A percentile compares a stretch with the other conserved stretches of the same genome.
phyloP scores from a whole-genome alignment of 257 asterid genomes.

The Scutellaria galericulata region DNA sequence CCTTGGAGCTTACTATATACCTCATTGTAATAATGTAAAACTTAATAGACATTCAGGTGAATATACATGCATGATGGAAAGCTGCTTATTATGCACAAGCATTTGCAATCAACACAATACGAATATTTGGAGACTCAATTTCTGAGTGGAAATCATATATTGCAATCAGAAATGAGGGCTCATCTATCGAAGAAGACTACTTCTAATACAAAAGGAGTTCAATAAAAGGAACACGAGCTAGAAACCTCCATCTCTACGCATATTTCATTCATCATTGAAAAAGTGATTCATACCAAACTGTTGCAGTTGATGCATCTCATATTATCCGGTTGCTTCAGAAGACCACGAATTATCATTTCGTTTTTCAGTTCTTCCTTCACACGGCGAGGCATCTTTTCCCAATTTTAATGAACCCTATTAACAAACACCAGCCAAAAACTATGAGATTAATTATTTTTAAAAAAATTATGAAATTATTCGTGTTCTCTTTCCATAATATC shows the following conservation, averaged over 20 bases:
- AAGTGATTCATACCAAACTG: constrained; percentile 56
- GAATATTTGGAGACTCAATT: neutral
- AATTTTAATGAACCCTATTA: constrained; percentile 21
- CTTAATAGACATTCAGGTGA: too few relatives aligned
- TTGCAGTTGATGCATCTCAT: constrained; percentile 90
- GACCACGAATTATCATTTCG: constrained; percentile 75
- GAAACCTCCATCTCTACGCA: neutral
- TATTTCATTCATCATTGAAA: neutral
- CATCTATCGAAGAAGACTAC: neutral
- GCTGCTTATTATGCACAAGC: neutral
- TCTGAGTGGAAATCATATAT: neutral
- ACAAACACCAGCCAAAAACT: neutral
- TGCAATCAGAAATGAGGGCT: neutral
- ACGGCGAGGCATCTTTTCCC: constrained; percentile 56
- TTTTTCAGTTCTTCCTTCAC: constrained; percentile 67
- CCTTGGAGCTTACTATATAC: too few relatives aligned
- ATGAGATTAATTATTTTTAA: neutral
- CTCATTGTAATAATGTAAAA: neutral
- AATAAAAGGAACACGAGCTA: neutral
- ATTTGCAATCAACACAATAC: neutral
- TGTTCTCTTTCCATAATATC: neutral
- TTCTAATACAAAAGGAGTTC: too few relatives aligned
- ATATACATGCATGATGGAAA: neutral
- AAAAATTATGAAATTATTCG: neutral
- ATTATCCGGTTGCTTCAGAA: constrained; percentile 75